These are phyloP conservation scores for Chlorella sorokiniana DNA, from an alignment of 139 green algal genomes.

Conservation along the genomic window DNA sequence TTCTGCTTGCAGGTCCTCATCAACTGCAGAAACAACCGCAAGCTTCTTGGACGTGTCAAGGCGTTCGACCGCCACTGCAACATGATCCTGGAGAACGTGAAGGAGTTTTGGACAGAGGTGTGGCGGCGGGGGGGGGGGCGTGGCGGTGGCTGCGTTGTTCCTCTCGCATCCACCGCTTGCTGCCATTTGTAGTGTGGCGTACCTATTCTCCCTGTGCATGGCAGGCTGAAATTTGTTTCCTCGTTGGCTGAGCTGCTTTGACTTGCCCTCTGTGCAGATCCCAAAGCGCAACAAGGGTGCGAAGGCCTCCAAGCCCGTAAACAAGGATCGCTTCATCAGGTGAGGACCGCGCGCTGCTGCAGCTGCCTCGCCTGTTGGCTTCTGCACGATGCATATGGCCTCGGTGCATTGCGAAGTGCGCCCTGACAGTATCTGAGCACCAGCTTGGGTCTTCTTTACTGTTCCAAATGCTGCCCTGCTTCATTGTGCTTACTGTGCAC, in stretches of 20 bases:
- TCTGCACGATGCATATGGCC: background rate
- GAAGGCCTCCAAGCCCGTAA: conserved; percentile 89
- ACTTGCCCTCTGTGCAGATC: conserved; percentile 56
- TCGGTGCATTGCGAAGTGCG: background rate
- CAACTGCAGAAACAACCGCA: conserved; percentile 99
- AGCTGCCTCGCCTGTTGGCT: background rate
- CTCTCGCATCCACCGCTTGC: background rate
- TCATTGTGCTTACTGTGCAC: too few relatives aligned
- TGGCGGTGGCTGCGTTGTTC: background rate
- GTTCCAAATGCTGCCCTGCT: too few relatives aligned
- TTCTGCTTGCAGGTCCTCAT: conserved; percentile 87
- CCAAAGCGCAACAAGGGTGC: conserved; percentile 90
- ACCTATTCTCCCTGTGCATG: too few relatives aligned
- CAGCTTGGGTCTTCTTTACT: too few relatives aligned
- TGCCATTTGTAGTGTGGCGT: background rate
- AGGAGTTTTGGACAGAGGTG: conserved; percentile 99
- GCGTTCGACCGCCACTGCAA: conserved; percentile 99
- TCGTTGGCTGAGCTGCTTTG: background rate
- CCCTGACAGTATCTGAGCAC: too few relatives aligned
- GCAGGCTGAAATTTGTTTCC: too few relatives aligned
- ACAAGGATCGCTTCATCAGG: conserved; percentile 97
- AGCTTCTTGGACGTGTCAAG: conserved; percentile 96
- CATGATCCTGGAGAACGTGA: conserved; percentile 99
- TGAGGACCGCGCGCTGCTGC: background rate
- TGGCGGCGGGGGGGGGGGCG: too few relatives aligned